Percentiles rank a stretch among this genome's conserved stretches.
Conservation (phyloP, 805 yeast genomes). For the Barnettozyma botsteinii region DNA sequence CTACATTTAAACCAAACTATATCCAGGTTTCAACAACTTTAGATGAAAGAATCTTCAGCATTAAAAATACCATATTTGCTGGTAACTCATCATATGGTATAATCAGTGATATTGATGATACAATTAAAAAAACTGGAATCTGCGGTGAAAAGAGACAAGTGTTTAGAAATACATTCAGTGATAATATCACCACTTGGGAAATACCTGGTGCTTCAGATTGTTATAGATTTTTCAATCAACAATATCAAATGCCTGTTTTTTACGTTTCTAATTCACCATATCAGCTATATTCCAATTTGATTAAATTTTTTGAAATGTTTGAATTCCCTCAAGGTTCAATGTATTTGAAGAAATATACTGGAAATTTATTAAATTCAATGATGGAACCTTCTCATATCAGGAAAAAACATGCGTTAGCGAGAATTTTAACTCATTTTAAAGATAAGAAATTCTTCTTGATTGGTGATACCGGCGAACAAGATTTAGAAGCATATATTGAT, state of each 20-base stretch:
- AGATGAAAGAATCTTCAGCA: slow-evolving; percentile 42
- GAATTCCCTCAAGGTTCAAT: slow-evolving; percentile 75
- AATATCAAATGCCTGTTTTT: slow-evolving; percentile 56
- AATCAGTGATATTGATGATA: slow-evolving; percentile 92
- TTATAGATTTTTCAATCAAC: slow-evolving; percentile 47
- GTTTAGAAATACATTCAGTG: slow-evolving; percentile 70
- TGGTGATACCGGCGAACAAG: slow-evolving; percentile 96
- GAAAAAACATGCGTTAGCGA: slow-evolving; percentile 59
- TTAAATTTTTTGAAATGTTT: slow-evolving; percentile 47
- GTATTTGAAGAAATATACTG: slow-evolving; percentile 81
- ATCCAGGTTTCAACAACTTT: slow-evolving; percentile 44
- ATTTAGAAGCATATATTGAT: slow-evolving; percentile 82
- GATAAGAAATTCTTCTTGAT: slow-evolving; percentile 71
- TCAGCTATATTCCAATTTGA: slow-evolving; percentile 52
- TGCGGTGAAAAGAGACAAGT: slow-evolving; percentile 81
- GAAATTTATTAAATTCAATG: slow-evolving; percentile 72
- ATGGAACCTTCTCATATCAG: slow-evolving; percentile 85
- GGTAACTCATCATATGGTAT: slow-evolving; percentile 53
- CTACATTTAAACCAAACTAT: slow-evolving; percentile 56
- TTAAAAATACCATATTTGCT: slow-evolving; percentile 41
- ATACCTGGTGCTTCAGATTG: slow-evolving; percentile 72
- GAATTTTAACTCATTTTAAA: slow-evolving; percentile 69
- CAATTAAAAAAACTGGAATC: slow-evolving; percentile 86
- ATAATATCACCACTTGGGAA: slow-evolving; percentile 58
- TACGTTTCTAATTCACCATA: slow-evolving; percentile 96